phyloP scores from a whole-genome alignment of 192 early-diverging fungal species.

The Coemansia sp. region DNA sequence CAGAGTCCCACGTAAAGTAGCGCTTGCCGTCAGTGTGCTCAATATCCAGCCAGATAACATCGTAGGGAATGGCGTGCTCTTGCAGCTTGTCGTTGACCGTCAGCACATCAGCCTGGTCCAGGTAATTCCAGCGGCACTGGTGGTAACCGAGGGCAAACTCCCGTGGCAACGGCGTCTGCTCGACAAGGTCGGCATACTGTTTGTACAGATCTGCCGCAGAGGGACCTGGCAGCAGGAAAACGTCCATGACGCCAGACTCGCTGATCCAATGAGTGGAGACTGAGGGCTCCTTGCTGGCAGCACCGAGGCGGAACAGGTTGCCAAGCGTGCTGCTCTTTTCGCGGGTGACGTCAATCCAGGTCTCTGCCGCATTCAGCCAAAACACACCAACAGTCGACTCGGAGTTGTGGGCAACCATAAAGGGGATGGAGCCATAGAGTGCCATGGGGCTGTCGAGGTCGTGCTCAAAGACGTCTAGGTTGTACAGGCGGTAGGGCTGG shows the following conservation, averaged over 20 bases:
- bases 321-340: slow-evolving; percentile 36
- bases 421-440: slow-evolving; percentile 92
- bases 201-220: slow-evolving; percentile 64
- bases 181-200: slow-evolving; percentile 77
- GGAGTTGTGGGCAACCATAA: slow-evolving; percentile 87
- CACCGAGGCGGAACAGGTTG: slow-evolving; percentile 29
- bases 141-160: slow-evolving; percentile 91
- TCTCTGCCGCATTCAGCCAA: slow-evolving; percentile 95
- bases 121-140: slow-evolving; percentile 99
- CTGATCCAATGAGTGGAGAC: slow-evolving; percentile 86
- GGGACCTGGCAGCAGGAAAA: slow-evolving; percentile 83
- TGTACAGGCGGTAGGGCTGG: slow-evolving; percentile 96
- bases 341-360: slow-evolving; percentile 95
- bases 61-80: slow-evolving; percentile 88
- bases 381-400: slow-evolving; percentile 76
- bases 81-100: slow-evolving; percentile 88
- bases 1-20: slow-evolving; percentile 95
- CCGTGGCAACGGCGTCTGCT: slow-evolving; percentile 80
- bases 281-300: slow-evolving; percentile 18
- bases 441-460: slow-evolving; percentile 93
- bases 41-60: slow-evolving; percentile 99
- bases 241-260: slow-evolving; percentile 87
- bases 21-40: slow-evolving; percentile 98
- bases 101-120: slow-evolving; percentile 83
- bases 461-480: slow-evolving; percentile 98